Evolutionary conservation across 2,329 filamentous ascomycete species (phyloP), one percentile per base, ranked within the genome.

Genomic region (Nigrospora sphaerica): DNA sequence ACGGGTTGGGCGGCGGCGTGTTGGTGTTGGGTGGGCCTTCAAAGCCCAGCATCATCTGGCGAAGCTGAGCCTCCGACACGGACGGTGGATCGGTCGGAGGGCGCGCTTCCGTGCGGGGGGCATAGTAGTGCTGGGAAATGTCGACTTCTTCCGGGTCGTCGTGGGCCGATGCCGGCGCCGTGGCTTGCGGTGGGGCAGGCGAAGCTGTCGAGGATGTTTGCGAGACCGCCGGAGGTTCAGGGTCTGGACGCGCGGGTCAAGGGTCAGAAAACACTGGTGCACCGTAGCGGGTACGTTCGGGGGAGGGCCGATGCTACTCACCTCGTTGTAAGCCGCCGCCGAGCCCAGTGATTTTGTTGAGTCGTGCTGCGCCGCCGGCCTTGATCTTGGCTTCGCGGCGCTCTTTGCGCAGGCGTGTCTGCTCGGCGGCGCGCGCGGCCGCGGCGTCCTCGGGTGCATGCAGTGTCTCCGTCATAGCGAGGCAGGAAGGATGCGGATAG

Each of bases 311-410:
- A 28, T n/a, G 14, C 23, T 28, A 36, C 64, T 32, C 45, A 76
- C 73, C 71, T 65, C 68, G 57, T 52, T 68, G 64, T n/a, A 77
- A 44, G 50, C 76, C 73, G 28, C 81, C 83, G 46, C 82, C 83
- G 23, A 88, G 67, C 1, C 83, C 82, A 12, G 84, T 88, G 63
- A 93, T 93, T 64, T 78, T 85, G 57, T 86, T 83, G 51, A 93
- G 68, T 50, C 88, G 72, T 35, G 81, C 77, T 16, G 81, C 78
- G 47, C 85, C 87, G 49, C 84, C 82, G 42, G 83, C 80, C 57
- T 77, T 80, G 66, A 91, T 82, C 72, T 91, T 92, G 48, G 86
- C 86, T 63, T 89, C 84, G 42, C 87, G 78, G 35, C 86, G 81
- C 64, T 91, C 86, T 64, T 89, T 88, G 55, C 88, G 84, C 48